Evolutionary conservation across 306 rosid species (phyloP), one percentile per base, ranked within the genome.

Genomic region (Spatholobus suberectus): DNA sequence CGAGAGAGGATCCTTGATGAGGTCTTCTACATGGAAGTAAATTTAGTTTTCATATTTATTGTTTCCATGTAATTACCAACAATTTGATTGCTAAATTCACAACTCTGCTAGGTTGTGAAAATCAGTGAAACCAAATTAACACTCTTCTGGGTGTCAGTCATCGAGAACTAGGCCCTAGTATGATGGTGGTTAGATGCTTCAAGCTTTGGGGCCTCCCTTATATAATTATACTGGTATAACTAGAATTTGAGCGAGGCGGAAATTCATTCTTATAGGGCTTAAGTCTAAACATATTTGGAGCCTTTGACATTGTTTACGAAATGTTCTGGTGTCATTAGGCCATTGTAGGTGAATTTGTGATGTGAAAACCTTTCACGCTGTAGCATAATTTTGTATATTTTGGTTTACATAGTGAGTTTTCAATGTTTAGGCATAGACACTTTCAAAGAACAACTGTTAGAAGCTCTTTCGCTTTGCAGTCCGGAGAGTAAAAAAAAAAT

Each of bases 21-120:
- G 73, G 14, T 61, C 49, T 24, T 81, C 29, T 51, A 46, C 46
- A 62, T 49, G 35, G 58, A 62, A 35, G 52, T 55, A 34, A 70
- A 15, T 79, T 20, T 72, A 1, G 17, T 23, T 61, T 37, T 73
- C 43, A 4, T 11, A 57, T 58, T 69, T 35, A 17, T 44, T 15
- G 38, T 47, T 76, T 44, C 54, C 47, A 20, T 55, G 49, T 21
- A 67, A 41, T 52, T 37, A 40, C 40, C 24, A 75, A 6, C 67
- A 68, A 12, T 29, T 59, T 20, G 73, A 32, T 73, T 62, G 35
- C 61, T 44, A 81, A 62, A 18, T 40, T 65, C 12, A 35, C 37
- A 40, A 20, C 67, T 81, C 3, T 34, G 20, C 29, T 47, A 47
- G 26, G 57, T 23, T 59, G 57, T 63, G 62, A 24, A 17, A 68